These are phyloP conservation scores for Fusarium hainanense DNA, from an alignment of 2,329 filamentous ascomycete genomes.

Conservation along the genomic window DNA sequence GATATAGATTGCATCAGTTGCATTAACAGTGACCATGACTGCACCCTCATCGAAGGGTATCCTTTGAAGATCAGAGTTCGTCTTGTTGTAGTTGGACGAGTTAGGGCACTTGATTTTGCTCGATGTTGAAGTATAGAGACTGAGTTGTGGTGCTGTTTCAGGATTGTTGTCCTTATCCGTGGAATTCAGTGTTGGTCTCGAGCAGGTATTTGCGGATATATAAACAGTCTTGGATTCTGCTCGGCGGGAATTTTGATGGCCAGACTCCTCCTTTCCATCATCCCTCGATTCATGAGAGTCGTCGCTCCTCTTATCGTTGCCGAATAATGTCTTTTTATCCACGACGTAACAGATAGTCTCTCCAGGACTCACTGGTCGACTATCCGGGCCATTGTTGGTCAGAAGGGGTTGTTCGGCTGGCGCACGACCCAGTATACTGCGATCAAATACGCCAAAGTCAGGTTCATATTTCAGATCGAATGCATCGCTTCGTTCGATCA, in stretches of 20 bases:
- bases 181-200: constrained; percentile 69
- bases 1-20: constrained; percentile 77
- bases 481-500: constrained; percentile 17
- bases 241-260: constrained; percentile 44
- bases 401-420: constrained; percentile 62
- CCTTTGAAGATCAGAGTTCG: constrained; percentile 41
- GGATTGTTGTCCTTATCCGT: constrained; percentile 25
- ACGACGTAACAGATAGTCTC: constrained; percentile 61
- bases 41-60: constrained; percentile 74
- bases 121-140: constrained; percentile 78
- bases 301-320: constrained; percentile 31
- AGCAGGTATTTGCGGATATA: constrained; percentile 87
- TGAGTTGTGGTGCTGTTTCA: constrained; percentile 73
- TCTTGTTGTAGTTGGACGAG: constrained; percentile 35
- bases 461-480: constrained; percentile 63
- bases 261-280: constrained; percentile 7
- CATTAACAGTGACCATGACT: constrained; percentile 70
- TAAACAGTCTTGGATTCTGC: constrained; percentile 66
- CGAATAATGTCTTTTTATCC: constrained; percentile 46
- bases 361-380: constrained; percentile 71
- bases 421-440: constrained; percentile 71
- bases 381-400: constrained; percentile 72
- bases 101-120: constrained; percentile 48
- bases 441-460: constrained; percentile 69
- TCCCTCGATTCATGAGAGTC: constrained; percentile 25